A percentile compares a stretch with the other conserved stretches of the same genome.
Conservation (phyloP, 2,329 filamentous ascomycete genomes). For the Biscogniauxia mediterranea region DNA sequence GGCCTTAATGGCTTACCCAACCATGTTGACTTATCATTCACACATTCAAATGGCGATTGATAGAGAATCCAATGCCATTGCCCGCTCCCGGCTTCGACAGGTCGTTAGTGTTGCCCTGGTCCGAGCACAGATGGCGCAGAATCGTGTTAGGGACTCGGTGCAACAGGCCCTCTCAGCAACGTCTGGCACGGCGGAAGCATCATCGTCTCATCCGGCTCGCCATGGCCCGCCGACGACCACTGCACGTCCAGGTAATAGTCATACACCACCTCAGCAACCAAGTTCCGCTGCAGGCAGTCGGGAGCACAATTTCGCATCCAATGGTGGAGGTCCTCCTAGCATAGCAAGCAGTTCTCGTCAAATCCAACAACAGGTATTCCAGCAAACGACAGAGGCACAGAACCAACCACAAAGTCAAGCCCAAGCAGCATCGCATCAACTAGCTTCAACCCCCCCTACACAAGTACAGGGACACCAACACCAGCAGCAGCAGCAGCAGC, state of each 20-base stretch:
- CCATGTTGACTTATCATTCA: constrained; percentile 46
- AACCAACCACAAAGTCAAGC: constrained; percentile 16
- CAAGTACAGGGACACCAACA: constrained; percentile 3
- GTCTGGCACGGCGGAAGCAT: constrained; percentile 11
- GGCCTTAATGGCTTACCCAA: constrained; percentile 46
- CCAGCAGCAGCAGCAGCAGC: constrained; percentile 4
- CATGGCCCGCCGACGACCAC: constrained; percentile 5
- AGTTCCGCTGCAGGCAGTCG: constrained; percentile 4
- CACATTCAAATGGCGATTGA: constrained; percentile 53
- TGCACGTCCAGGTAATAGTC: background rate
- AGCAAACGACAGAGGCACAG: constrained; percentile 5
- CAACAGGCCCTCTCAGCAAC: constrained; percentile 23
- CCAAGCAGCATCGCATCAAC: constrained; percentile 27
- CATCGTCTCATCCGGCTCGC: constrained; percentile 12
- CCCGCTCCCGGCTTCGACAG: constrained; percentile 49
- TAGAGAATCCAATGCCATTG: constrained; percentile 46
- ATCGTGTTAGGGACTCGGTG: constrained; percentile 28
- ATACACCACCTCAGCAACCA: constrained; percentile 7
- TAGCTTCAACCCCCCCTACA: constrained; percentile 28
- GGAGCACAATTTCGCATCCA: constrained; percentile 6
- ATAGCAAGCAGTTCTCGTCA: constrained; percentile 8
- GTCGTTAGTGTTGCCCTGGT: constrained; percentile 47
- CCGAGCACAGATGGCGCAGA: constrained; percentile 45
- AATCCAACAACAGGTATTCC: constrained; percentile 4
- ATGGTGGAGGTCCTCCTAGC: constrained; percentile 20